phyloP scores from a whole-genome alignment of 306 rosid species.

The Hippophae rhamnoides region DNA sequence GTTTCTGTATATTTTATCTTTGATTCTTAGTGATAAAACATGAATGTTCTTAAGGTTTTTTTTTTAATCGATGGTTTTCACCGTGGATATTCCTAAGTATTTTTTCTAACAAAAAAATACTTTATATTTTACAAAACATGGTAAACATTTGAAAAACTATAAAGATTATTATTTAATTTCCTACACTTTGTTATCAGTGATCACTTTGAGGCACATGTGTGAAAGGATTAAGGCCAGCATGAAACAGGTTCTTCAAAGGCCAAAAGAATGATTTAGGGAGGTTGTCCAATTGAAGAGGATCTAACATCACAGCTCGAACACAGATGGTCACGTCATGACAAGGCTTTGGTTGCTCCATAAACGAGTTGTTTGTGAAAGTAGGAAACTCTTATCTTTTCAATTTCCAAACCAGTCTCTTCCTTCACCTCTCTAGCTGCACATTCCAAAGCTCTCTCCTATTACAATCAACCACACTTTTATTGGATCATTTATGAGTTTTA shows the following conservation, averaged over 20 bases:
- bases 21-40: too few relatives aligned
- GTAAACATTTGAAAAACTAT: too few relatives aligned
- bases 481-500: too few relatives aligned
- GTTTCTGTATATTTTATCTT: too few relatives aligned
- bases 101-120: too few relatives aligned
- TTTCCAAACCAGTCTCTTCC: slow-evolving; percentile 58
- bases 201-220: not conserved
- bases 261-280: slow-evolving; percentile 52
- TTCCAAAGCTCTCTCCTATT: slow-evolving; percentile 58
- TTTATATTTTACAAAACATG: too few relatives aligned
- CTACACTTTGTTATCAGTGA: too few relatives aligned
- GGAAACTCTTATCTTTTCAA: slow-evolving; percentile 27
- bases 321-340: slow-evolving; percentile 46
- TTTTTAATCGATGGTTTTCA: too few relatives aligned
- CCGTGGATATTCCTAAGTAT: too few relatives aligned
- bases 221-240: slow-evolving; percentile 45
- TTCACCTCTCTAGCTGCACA: slow-evolving; percentile 57
- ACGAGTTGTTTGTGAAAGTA: slow-evolving; percentile 41
- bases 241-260: slow-evolving; percentile 43
- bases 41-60: too few relatives aligned
- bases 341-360: slow-evolving; percentile 25
- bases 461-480: too few relatives aligned
- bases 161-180: too few relatives aligned
- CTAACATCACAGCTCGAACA: slow-evolving; percentile 27
- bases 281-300: slow-evolving; percentile 31